These are phyloP conservation scores for Wallacemonas rigidus DNA, from an alignment of 208 protist genomes.

Conservation along the genomic window DNA sequence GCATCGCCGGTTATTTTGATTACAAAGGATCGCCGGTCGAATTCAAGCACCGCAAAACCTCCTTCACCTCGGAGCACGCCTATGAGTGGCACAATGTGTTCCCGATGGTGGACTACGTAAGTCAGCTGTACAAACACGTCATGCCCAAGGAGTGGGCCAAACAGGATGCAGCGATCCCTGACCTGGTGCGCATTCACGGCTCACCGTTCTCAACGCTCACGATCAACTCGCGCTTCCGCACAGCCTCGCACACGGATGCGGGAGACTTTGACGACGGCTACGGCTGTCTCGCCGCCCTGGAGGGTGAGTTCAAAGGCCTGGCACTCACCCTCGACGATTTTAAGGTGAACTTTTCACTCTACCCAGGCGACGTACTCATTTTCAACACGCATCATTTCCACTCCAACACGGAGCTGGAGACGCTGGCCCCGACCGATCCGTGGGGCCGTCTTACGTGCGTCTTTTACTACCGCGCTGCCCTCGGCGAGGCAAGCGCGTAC, in stretches of 20 bases:
- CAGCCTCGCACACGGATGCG: slow-evolving; percentile 86
- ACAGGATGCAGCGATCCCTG: slow-evolving; percentile 84
- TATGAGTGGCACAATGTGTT: slow-evolving; percentile 76
- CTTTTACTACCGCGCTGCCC: slow-evolving; percentile 85
- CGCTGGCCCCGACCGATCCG: slow-evolving; percentile 25
- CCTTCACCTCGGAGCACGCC: slow-evolving; percentile 80
- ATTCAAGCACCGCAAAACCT: slow-evolving; percentile 85
- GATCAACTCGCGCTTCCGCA: slow-evolving; percentile 91
- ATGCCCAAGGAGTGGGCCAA: slow-evolving; percentile 70
- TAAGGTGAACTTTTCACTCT: slow-evolving; percentile 66
- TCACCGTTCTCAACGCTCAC: slow-evolving; percentile 91
- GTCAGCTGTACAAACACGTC: slow-evolving; percentile 67
- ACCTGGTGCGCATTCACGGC: slow-evolving; percentile 85
- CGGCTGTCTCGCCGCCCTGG: slow-evolving; percentile 79
- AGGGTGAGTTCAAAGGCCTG: slow-evolving; percentile 84
- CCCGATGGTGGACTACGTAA: slow-evolving; percentile 89
- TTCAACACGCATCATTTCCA: slow-evolving; percentile 93
- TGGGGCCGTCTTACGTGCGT: slow-evolving; percentile 88
- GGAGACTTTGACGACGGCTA: slow-evolving; percentile 92
- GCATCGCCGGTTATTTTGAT: slow-evolving; percentile 92
- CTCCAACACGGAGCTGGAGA: slow-evolving; percentile 90
- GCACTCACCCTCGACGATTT: slow-evolving; percentile 78
- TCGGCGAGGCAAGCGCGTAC: slow-evolving; percentile 75
- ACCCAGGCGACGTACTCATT: slow-evolving; percentile 84
- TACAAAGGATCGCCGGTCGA: slow-evolving; percentile 86